Evolutionary conservation across 106 monocot species (phyloP).

Genomic region (Xerophyta viscosa): DNA sequence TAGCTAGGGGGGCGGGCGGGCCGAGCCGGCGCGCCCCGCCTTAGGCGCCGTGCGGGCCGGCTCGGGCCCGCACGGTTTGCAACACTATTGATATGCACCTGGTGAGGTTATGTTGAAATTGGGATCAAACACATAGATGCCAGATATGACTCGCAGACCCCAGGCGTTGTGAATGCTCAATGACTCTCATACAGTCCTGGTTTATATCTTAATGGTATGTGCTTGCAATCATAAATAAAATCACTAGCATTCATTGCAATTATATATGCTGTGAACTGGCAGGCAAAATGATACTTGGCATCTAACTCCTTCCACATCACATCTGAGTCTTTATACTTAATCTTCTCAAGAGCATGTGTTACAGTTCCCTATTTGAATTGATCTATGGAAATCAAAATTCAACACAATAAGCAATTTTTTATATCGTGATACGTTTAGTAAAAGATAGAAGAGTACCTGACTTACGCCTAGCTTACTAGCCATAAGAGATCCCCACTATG

Average conservation of each 20-base stretch:
- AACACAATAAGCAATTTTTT: too few relatives aligned
- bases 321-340: slow-evolving; percentile 92
- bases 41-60: too few relatives aligned
- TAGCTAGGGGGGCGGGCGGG: too few relatives aligned
- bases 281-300: slow-evolving; percentile 83
- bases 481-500: slow-evolving; percentile 81
- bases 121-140: slow-evolving; percentile 88
- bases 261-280: slow-evolving; percentile 95
- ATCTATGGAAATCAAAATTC: too few relatives aligned
- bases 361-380: slow-evolving; percentile 71
- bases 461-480: slow-evolving; percentile 80
- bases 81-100: too few relatives aligned
- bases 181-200: slow-evolving; percentile 92
- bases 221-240: slow-evolving; percentile 94
- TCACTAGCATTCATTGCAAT: slow-evolving; percentile 85
- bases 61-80: too few relatives aligned
- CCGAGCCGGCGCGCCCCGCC: too few relatives aligned
- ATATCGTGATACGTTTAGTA: too few relatives aligned
- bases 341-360: slow-evolving; percentile 95
- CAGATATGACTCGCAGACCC: slow-evolving; percentile 72
- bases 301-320: slow-evolving; percentile 86
- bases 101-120: slow-evolving; percentile 97
- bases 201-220: slow-evolving; percentile 89
- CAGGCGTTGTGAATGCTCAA: slow-evolving; percentile 79
- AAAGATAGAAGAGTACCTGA: too few relatives aligned